Evolutionary conservation across 441 rosid genomes (phyloP), one percentile per base, ranked within the genome.

Genomic region (Kokia cookei): DNA sequence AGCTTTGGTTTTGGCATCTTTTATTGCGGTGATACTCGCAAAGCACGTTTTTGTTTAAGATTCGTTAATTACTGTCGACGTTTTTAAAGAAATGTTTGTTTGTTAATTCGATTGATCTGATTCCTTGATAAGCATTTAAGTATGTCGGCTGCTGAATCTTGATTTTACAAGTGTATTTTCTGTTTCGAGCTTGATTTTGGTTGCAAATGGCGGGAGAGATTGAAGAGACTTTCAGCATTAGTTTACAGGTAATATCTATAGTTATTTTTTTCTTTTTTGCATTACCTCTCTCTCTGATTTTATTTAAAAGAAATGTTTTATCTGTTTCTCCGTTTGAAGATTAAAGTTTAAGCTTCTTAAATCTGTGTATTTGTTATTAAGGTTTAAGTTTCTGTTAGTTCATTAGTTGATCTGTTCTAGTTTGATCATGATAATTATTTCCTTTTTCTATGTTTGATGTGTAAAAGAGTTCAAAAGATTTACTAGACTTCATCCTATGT

Each of bases 201-300:
- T 50, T 22, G 71, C 53, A 72, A 73, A 91, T 90, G 97, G 87
- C 92, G 63, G 89, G 88, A 66, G 90, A 91, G 74, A 77, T 86
- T 75, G 89, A 88, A 81, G 91, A 91, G 12, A 84, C 92, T 22
- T 79, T 79, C 73, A 75, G 79, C 79, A 69, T 87, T 76, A 72
- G 82, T 69, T 86, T 89, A 75, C 90, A 82, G 93, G 97, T 90
- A 79, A 12, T 7, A 40, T 40, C 10, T 26, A 50, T 64, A 47
- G 53, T 17, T 14, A 72, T 47, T 47, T 12, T 62, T 1, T 17
- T 19, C 2, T 24, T 2, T 15, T 43, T 6, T 47, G 57, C 19
- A 42, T 11, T n/a, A 11, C 35, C 43, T 27, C 17, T 6, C 57
- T n/a, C 24, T 17, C 22, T 51, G 11, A 15, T 53, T 53, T 37